Conservation (phyloP, 176 grass and related monocot species). For the Oryza brachyantha region DNA sequence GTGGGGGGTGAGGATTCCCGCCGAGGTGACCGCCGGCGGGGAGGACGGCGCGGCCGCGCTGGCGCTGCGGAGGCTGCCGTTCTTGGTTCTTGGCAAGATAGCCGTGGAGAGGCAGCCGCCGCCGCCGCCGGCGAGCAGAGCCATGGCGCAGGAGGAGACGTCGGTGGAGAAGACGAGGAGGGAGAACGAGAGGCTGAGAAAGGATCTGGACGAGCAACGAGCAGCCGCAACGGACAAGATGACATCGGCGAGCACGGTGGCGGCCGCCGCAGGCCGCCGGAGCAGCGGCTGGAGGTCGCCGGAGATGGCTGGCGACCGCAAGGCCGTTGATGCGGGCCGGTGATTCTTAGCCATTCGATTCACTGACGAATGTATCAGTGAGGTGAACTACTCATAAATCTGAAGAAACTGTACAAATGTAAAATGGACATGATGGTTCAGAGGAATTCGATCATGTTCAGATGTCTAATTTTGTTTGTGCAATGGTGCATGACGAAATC, state of each 20-base stretch:
- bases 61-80: background rate
- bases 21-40: background rate
- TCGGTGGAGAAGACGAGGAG: background rate
- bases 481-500: background rate
- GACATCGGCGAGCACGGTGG: background rate
- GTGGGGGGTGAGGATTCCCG: conserved; percentile 29
- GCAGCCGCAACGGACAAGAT: background rate
- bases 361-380: background rate
- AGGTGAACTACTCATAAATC: background rate
- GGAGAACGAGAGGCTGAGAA: conserved; percentile 19
- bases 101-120: background rate
- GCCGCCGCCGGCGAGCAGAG: background rate
- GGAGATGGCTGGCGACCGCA: background rate
- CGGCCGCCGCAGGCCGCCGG: background rate
- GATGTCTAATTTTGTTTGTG: background rate
- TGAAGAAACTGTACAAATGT: background rate
- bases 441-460: background rate
- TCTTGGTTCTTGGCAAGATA: conserved; percentile 22
- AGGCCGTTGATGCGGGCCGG: background rate
- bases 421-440: background rate
- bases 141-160: background rate
- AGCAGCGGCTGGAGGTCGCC: background rate
- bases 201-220: background rate
- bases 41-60: background rate
- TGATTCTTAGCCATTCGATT: background rate